Evolutionary conservation across 2,329 filamentous ascomycete genomes (phyloP).

Genomic region (Epichloe hybrida): DNA sequence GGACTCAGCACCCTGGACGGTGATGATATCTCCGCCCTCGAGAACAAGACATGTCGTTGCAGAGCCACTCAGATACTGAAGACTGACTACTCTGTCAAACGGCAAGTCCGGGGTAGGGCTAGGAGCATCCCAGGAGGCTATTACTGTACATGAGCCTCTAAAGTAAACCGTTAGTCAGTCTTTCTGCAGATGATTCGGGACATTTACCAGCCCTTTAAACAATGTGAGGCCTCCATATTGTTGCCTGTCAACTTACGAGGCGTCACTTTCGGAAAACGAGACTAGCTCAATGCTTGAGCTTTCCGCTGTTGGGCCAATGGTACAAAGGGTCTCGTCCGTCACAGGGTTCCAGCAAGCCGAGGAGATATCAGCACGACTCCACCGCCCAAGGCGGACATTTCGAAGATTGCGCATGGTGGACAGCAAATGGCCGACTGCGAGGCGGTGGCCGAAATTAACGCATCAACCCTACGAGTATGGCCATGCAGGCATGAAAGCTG

Average conservation of each 20-base stretch:
- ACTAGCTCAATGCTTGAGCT: slow-evolving; percentile 61
- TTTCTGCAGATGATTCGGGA: not conserved
- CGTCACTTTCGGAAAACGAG: slow-evolving; percentile 33
- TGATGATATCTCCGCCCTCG: slow-evolving; percentile 79
- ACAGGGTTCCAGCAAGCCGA: slow-evolving; percentile 77
- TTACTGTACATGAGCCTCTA: slow-evolving; percentile 19
- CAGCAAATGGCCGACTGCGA: not conserved
- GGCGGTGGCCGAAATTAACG: not conserved
- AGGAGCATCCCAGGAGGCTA: slow-evolving; percentile 83
- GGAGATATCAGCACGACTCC: slow-evolving; percentile 51
- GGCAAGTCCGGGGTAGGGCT: slow-evolving; percentile 63
- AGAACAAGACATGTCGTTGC: slow-evolving; percentile 69
- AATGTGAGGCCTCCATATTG: not conserved
- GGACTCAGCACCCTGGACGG: slow-evolving; percentile 53
- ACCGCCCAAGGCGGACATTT: slow-evolving; percentile 57
- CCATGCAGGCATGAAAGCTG: not conserved
- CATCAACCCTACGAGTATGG: not conserved
- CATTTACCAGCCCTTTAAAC: no score
- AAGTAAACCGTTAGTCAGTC: not conserved
- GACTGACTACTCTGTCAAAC: slow-evolving; percentile 60
- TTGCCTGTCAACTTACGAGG: slow-evolving; percentile 7
- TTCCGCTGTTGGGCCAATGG: slow-evolving; percentile 64
- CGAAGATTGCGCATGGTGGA: slow-evolving; percentile 71
- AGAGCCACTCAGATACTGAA: slow-evolving; percentile 79
- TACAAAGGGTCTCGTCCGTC: slow-evolving; percentile 65